phyloP scores from a whole-genome alignment of 192 early-diverging fungal genomes.

The Lunasporangiospora selenospora region DNA sequence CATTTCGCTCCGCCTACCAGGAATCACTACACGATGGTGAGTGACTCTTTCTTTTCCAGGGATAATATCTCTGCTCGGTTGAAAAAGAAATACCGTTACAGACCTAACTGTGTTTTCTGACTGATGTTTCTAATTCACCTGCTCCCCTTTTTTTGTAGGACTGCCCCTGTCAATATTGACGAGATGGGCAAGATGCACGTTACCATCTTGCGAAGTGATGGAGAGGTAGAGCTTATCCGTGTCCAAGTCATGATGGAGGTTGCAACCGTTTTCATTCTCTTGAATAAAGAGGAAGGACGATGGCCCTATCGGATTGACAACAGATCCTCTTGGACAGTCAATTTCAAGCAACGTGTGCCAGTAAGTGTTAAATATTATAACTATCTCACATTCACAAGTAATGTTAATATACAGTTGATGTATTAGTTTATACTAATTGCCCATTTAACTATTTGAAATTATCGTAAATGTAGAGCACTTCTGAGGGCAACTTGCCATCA shows the following conservation, averaged over 20 bases:
- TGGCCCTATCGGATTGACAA: conserved; percentile 96
- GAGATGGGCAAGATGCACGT: conserved; percentile 87
- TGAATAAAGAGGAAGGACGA: conserved; percentile 73
- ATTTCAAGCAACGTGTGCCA: too few species aligned
- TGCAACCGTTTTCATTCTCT: conserved; percentile 89
- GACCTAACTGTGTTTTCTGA: not conserved
- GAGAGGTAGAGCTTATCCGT: conserved; percentile 73
- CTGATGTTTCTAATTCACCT: not conserved
- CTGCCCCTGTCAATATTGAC: conserved; percentile 84
- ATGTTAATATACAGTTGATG: too few species aligned
- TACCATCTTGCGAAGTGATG: conserved; percentile 71
- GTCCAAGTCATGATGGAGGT: conserved; percentile 85
- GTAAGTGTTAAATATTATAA: too few species aligned
- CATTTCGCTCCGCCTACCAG: conserved; percentile 71
- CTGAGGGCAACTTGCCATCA: conserved; percentile 11
- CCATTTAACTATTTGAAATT: not conserved
- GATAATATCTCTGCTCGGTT: too few species aligned
- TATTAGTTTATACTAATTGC: too few species aligned
- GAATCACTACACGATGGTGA: conserved; percentile 75
- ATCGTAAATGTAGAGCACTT: not conserved
- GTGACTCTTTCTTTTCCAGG: too few species aligned
- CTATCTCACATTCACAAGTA: too few species aligned
- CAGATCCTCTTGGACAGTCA: conserved; percentile 69
- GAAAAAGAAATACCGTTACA: too few species aligned
- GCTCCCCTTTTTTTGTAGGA: conserved; percentile 47